A percentile compares a stretch with the other conserved stretches of the same genome.
These are phyloP conservation scores for Rosa lucieae DNA, from an alignment of 306 rosid genomes.

Conservation along the genomic window DNA sequence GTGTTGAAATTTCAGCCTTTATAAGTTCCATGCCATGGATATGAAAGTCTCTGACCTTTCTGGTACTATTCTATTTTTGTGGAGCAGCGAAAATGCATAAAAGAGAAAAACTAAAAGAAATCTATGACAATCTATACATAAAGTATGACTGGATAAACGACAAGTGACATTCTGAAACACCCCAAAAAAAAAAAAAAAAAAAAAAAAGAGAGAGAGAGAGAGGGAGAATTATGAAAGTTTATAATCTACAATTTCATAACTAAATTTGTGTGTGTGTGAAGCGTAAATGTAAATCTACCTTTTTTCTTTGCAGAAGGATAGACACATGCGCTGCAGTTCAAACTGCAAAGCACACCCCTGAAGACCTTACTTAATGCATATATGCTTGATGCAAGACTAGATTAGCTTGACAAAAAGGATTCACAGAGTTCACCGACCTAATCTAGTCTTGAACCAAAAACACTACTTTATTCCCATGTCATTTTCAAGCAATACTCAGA, in stretches of 20 bases:
- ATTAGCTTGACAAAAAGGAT: too few species aligned
- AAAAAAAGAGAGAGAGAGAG: too few species aligned
- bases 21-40: constrained; percentile 3
- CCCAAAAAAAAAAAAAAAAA: too few species aligned
- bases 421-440: too few species aligned
- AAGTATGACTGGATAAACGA: too few species aligned
- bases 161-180: too few species aligned
- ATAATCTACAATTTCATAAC: neutral
- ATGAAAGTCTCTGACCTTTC: neutral
- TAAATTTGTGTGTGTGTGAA: neutral
- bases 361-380: neutral
- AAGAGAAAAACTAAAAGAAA: neutral
- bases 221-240: neutral
- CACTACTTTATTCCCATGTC: too few species aligned
- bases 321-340: neutral
- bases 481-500: too few species aligned
- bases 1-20: neutral
- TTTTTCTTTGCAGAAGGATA: neutral
- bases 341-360: neutral
- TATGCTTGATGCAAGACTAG: too few species aligned
- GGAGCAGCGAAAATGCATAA: neutral
- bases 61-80: neutral
- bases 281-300: neutral
- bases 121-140: neutral
- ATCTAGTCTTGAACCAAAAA: too few species aligned